Evolutionary conservation across 805 yeast genomes (phyloP), one percentile per base, ranked within the genome.

Genomic region (Debaryomyces tyrocola): DNA sequence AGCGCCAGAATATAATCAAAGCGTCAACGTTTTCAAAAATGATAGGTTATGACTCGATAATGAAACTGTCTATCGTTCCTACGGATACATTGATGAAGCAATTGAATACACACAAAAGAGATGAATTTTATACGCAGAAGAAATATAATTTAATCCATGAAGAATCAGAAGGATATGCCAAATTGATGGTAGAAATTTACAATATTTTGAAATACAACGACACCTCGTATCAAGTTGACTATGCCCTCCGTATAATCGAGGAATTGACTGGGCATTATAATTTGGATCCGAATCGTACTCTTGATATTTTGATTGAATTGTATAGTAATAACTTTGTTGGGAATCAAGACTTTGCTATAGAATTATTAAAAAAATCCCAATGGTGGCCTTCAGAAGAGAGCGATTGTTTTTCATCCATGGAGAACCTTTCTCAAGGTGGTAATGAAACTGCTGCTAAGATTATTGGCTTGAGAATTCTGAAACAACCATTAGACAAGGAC

Each of bases 111-210:
- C 47, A 61, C 42, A 55, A 67, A 59, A 49, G 78, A 62, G 68
- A 79, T 57, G 67, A 74, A 60, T 57, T 67, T 55, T 70, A 70
- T 60, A 69, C 82, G 44, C 71, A 81, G 49, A 74, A 74, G 57
- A 80, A 83, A 52, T 89, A 72, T 66, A 85, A 87, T 47, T 67
- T 90, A 14, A 56, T 88, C 6, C 79, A 82, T 41, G 96, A 91
- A 62, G 86, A 86, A 50, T 70, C 82, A 20, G 90, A 85, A 58
- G 97, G 97, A 0, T 90, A 80, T 63, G 64, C 95, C 10, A 83
- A 82, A 53, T 67, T 87, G 28, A 61, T 82, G 0, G 74, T 74
- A 2, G 80, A 83, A 40, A 50, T 85, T 10, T 62, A 68, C 44
- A 50, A 64, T 2, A 72, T 81, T 1, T 66, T 78, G 44, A 55